These are phyloP conservation scores for Betula pendula DNA, from an alignment of 306 rosid species.

Conservation along the genomic window DNA sequence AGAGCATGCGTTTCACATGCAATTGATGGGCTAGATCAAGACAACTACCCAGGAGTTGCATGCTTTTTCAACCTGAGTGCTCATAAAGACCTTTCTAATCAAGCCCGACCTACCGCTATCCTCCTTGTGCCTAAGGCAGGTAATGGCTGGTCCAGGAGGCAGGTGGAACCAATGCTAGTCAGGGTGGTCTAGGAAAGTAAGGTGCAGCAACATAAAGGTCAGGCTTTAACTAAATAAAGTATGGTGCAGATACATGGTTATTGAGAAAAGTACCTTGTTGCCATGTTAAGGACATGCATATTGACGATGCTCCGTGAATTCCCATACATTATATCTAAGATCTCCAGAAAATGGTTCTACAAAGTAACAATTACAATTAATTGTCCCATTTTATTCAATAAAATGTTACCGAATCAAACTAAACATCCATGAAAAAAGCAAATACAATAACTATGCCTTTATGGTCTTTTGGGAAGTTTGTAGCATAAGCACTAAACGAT, in stretches of 20 bases:
- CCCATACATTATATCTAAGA: constrained; percentile 72
- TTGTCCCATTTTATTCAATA: background rate
- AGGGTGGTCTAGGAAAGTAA: constrained; percentile 15
- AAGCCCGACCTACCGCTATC: background rate
- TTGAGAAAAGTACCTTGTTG: constrained; percentile 56
- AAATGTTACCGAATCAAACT: background rate
- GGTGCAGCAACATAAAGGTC: background rate
- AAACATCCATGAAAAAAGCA: background rate
- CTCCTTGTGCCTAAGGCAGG: background rate
- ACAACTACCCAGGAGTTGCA: background rate
- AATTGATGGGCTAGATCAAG: background rate
- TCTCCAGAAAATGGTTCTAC: constrained; percentile 76
- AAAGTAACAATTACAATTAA: constrained; percentile 26
- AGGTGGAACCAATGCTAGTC: constrained; percentile 9
- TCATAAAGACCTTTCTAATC: background rate
- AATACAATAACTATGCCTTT: background rate
- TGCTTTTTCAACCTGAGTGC: constrained; percentile 5
- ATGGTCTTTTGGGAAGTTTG: constrained; percentile 3
- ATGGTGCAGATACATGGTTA: constrained; percentile 8
- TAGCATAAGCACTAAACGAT: constrained; percentile 4
- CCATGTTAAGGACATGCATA: constrained; percentile 76
- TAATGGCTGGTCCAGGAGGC: constrained; percentile 8
- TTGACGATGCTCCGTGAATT: constrained; percentile 58
- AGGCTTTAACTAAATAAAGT: constrained; percentile 15
- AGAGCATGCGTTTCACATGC: background rate